Evolutionary conservation across 176 grass and related monocot species (phyloP), one percentile per base, ranked within the genome.

Genomic region (Puccinellia tenuiflora): DNA sequence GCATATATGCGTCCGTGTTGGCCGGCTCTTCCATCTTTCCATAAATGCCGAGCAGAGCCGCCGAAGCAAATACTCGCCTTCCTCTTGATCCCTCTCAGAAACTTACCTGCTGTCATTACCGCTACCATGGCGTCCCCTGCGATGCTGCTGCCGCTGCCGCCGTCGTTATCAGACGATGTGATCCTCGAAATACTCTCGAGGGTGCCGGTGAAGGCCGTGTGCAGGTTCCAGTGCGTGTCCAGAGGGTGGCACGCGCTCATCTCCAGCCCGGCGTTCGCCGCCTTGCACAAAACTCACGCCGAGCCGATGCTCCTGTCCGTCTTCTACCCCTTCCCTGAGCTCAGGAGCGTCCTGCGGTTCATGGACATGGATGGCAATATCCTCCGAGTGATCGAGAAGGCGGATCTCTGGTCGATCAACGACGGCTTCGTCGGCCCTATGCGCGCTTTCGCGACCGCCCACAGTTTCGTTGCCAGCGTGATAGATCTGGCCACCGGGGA

Each of bases 281-380:
- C 18, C 1, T 4, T 5, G 65, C 65, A 68, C 65, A n/a, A 5
- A 3, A 37, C 4, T 10, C 34, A 20, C 33, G 6, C 31, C 3
- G 31, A 37, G 16, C 63, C 63, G 7, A 31, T 37, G 0, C 63
- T 66, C 17, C 8, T 66, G 1, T 66, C 16, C 3, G 31, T 35
- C 3, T 15, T 0, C 45, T 0, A 26, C 3, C 26, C 22, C 16
- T 18, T 0, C 0, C 2, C 1, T 20, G 15, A 65, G 37, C 2
- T 7, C 59, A 7, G 5, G 14, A 62, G 1, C 63, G 8, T 21
- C 63, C 63, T 66, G 17, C 31, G 8, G 31, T 10, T 66, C 8
- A 11, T 66, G 9, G 63, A 66, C 63, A 20, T 66, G 7, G 8
- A 66, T 8, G 31, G 63, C 63, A 66, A 66, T 3, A 0, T 21